These are phyloP conservation scores for Ottelia alismoides DNA, from an alignment of 106 monocot species.

Conservation along the genomic window DNA sequence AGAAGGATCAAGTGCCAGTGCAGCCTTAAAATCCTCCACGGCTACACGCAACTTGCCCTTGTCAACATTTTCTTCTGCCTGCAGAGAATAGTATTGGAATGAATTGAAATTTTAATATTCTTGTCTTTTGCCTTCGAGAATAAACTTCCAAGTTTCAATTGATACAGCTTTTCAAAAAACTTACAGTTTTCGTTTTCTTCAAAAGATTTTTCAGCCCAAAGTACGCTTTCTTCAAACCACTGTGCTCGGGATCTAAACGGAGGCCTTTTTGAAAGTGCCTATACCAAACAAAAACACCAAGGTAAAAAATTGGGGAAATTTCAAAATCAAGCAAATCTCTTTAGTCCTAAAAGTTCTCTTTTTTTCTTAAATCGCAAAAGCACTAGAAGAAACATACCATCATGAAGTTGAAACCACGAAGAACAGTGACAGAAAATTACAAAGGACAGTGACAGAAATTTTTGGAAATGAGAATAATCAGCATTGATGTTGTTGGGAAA, in stretches of 20 bases:
- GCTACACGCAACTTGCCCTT: slow-evolving; percentile 83
- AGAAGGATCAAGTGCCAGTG: slow-evolving; percentile 62
- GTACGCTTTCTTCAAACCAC: slow-evolving; percentile 92
- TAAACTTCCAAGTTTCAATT: neutral
- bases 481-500: too few species aligned
- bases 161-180: slow-evolving; percentile 1
- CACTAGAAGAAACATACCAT: too few species aligned
- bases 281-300: slow-evolving; percentile 11
- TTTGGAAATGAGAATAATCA: neutral
- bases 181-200: slow-evolving; percentile 87
- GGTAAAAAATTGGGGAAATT: too few species aligned
- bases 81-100: slow-evolving; percentile 3
- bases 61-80: slow-evolving; percentile 91
- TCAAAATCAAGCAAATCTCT: too few species aligned
- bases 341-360: too few species aligned
- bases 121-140: neutral
- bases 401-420: neutral
- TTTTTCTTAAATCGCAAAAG: too few species aligned
- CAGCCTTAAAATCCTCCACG: slow-evolving; percentile 82
- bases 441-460: neutral
- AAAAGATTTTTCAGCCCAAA: slow-evolving; percentile 94
- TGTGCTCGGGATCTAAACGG: slow-evolving; percentile 84
- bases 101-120: too few species aligned
- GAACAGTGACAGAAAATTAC: neutral
- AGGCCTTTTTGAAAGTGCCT: slow-evolving; percentile 96